A percentile compares a stretch with the other conserved stretches of the same genome.
These are phyloP conservation scores for Friedmanniomyces simplex DNA, from an alignment of 495 filamentous ascomycete genomes.

Conservation along the genomic window DNA sequence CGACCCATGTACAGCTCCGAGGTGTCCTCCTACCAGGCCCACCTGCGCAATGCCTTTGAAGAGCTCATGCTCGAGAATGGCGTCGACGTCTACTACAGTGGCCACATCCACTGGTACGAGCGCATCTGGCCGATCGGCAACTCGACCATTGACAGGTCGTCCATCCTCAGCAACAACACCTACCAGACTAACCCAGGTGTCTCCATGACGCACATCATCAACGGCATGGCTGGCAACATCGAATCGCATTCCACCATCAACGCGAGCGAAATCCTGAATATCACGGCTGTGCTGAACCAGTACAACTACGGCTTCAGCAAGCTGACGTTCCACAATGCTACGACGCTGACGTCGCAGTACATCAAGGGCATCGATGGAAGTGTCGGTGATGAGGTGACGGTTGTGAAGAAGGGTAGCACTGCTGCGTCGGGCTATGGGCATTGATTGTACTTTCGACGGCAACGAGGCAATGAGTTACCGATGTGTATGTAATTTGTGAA, in stretches of 20 bases:
- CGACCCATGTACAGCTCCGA: constrained; percentile 48
- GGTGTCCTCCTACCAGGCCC: constrained; percentile 17
- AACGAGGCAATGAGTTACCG: too few species aligned
- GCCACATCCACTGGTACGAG: constrained; percentile 53
- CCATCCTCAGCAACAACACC: constrained; percentile 32
- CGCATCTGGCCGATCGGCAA: constrained; percentile 33
- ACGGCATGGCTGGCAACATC: constrained; percentile 21
- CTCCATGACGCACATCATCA: constrained; percentile 23
- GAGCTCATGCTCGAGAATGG: constrained; percentile 39
- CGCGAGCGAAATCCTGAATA: constrained; percentile 27
- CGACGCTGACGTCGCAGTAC: constrained; percentile 37
- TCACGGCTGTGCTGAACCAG: constrained; percentile 40
- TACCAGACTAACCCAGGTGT: constrained; percentile 31
- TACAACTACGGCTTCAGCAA: constrained; percentile 41
- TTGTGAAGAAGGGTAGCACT: constrained; percentile 26
- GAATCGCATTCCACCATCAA: constrained; percentile 27
- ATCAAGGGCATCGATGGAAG: constrained; percentile 37
- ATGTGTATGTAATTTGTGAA: too few species aligned
- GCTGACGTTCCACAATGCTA: constrained; percentile 37
- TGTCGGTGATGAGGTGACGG: constrained; percentile 36
- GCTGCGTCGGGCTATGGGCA: neutral
- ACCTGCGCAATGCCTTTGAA: constrained; percentile 36
- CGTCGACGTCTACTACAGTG: constrained; percentile 51
- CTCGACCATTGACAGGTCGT: constrained; percentile 22
- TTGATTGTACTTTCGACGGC: too few species aligned